Evolutionary conservation across 2,329 filamentous ascomycete genomes (phyloP).

Genomic region (Dendryphion nanum): DNA sequence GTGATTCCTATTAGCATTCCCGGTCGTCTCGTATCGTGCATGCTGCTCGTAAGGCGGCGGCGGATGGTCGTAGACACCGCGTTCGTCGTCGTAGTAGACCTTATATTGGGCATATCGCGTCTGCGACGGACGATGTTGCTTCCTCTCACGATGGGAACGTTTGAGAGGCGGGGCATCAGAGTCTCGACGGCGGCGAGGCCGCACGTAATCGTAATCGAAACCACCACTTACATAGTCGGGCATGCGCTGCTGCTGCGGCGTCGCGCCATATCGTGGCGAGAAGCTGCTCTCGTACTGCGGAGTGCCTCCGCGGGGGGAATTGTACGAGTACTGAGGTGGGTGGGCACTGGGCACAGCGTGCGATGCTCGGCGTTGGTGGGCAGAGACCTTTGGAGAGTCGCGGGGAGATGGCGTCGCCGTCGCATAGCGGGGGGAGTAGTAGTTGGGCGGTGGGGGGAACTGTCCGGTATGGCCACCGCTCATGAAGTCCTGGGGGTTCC

Average conservation of each 20-base stretch:
- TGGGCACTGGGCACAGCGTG: constrained; percentile 39
- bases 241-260: constrained; percentile 53
- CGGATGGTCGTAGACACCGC: constrained; percentile 45
- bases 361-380: constrained; percentile 58
- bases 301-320: constrained; percentile 30
- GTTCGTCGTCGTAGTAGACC: constrained; percentile 56
- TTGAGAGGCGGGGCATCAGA: constrained; percentile 40
- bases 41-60: constrained; percentile 51
- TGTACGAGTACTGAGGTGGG: constrained; percentile 44
- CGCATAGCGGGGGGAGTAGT: constrained; percentile 55
- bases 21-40: constrained; percentile 54
- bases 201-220: constrained; percentile 49
- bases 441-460: constrained; percentile 45
- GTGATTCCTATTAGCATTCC: constrained; percentile 55
- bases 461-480: constrained; percentile 43
- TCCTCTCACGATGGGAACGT: constrained; percentile 43
- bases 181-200: constrained; percentile 41
- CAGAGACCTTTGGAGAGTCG: constrained; percentile 44
- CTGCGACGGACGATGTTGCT: constrained; percentile 50
- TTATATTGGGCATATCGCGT: constrained; percentile 56
- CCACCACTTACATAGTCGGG: constrained; percentile 63
- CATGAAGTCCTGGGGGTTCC: constrained; percentile 37
- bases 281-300: constrained; percentile 47
- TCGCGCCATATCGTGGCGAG: constrained; percentile 42
- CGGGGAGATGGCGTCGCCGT: constrained; percentile 48